Percentiles rank a stretch among this genome's conserved stretches.
These are phyloP conservation scores for Carex cristatella DNA, from an alignment of 176 grass and related monocot species.

Conservation along the genomic window DNA sequence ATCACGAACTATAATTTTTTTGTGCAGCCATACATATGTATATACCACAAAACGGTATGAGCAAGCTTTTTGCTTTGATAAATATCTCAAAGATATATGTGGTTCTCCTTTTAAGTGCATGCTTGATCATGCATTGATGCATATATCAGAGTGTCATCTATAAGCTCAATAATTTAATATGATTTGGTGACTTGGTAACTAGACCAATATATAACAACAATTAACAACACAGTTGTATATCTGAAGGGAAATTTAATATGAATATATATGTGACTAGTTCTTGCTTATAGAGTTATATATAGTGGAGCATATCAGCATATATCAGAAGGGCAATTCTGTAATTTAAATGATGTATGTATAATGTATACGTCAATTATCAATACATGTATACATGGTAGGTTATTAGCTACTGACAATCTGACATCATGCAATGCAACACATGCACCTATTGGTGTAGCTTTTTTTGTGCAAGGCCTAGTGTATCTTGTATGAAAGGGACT, in stretches of 20 bases:
- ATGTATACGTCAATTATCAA: too few species aligned
- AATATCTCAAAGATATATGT: slow-evolving; percentile 20
- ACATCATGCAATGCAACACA: not conserved
- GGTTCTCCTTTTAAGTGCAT: not conserved
- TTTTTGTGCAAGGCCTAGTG: not conserved
- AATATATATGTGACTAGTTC: not conserved
- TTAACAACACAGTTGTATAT: not conserved
- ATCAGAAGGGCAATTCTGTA: not conserved
- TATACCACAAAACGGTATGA: slow-evolving; percentile 10
- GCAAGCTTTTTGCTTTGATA: slow-evolving; percentile 2
- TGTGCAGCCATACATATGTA: too few species aligned
- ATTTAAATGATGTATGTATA: not conserved
- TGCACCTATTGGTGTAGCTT: not conserved
- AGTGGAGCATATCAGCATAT: not conserved
- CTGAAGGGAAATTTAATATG: not conserved
- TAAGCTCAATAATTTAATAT: not conserved
- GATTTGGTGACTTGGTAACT: not conserved
- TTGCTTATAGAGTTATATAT: not conserved
- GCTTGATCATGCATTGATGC: not conserved
- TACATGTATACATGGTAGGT: not conserved
- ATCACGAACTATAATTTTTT: too few species aligned
- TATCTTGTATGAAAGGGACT: slow-evolving; percentile 28
- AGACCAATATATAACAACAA: not conserved
- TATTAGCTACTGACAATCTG: not conserved
- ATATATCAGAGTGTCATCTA: slow-evolving; percentile 14